Base-by-base conservation (phyloP, 257 asterid genomes). In the Dorcoceras hygrometricum region DNA sequence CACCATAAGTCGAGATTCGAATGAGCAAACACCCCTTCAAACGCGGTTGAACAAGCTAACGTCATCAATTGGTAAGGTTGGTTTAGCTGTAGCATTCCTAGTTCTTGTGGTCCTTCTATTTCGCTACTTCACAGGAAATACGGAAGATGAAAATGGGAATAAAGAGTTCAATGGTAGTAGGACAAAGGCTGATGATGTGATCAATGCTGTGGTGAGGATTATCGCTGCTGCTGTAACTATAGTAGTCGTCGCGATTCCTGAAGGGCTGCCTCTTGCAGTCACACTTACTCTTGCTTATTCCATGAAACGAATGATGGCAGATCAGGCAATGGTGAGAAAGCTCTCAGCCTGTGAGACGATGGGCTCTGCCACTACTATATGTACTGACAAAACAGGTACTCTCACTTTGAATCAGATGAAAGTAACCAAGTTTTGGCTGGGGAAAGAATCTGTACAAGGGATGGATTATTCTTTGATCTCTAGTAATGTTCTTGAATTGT, bases 241-340 rank as follows among this genome's bases (percentile, higher is more conserved):
- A 23, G 82, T 77, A 4, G 84, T 75, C 14, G 86, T 81, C 24
- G 87, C 82, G 8, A 81, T 78, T 61, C 86, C 86, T 0, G 83
- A 78, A 72, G 86, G 84, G 1, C 66, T 81, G 57, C 79, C 81
- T 8, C 20, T 81, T 55, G 86, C 84, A 4, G 80, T 76, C 3
- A 81, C 83, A 0, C 76, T 81, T 0, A 81, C 83, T n/a, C 84
- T 78, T 16, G 83, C 84, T 1, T 78, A 73, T 28, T 73, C 78
- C 1, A 75, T 78, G 82, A 81, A 76, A 20, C 58, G 80, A 54
- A 78, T 81, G 84, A 78, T 76, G 86, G 62, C 75, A 22, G 80
- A 78, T 76, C 81, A 76, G 34, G 79, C 83, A 8, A 78, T 78
- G 81, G 79, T 78, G 59, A 59, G 83, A 57, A 68, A 69, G 70